Percentiles rank a stretch among this genome's conserved stretches.
Evolutionary conservation across 331 rosid genomes (phyloP).

Genomic region (Quercus tomentella): DNA sequence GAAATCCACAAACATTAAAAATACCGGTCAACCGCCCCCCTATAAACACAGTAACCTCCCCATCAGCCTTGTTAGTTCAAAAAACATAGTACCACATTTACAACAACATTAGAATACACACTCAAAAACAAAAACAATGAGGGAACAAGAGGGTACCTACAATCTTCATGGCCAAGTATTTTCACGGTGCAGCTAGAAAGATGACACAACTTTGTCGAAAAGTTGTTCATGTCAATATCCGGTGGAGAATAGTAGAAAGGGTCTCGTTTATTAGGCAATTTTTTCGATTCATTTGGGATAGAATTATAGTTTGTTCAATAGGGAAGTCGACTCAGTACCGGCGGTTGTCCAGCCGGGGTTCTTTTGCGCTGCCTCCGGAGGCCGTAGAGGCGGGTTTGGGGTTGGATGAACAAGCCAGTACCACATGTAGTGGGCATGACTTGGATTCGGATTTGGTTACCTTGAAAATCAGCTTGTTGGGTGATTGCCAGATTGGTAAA

Average conservation of each 20-base stretch:
- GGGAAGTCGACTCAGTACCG: constrained; percentile 43
- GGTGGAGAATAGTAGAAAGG: constrained; percentile 49
- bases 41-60: constrained; percentile 23
- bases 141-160: constrained; percentile 8
- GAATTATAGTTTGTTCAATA: constrained; percentile 60
- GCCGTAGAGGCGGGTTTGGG: background rate
- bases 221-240: constrained; percentile 46
- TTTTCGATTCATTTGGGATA: constrained; percentile 74
- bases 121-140: background rate
- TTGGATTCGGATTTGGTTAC: constrained; percentile 75
- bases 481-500: constrained; percentile 92
- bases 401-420: background rate
- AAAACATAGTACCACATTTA: background rate
- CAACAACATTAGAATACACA: too few species aligned
- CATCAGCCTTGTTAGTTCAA: constrained; percentile 13
- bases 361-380: constrained; percentile 7
- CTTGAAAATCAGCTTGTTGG: constrained; percentile 84
- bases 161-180: constrained; percentile 28
- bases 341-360: constrained; percentile 31
- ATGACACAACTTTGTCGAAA: constrained; percentile 68
- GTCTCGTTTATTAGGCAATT: constrained; percentile 58
- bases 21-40: constrained; percentile 83
- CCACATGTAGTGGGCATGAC: constrained; percentile 31
- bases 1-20: constrained; percentile 18
- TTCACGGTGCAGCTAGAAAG: constrained; percentile 35